Conservation (phyloP, 2,329 filamentous ascomycete genomes). For the Chrysoporthe deuterocubensis region DNA sequence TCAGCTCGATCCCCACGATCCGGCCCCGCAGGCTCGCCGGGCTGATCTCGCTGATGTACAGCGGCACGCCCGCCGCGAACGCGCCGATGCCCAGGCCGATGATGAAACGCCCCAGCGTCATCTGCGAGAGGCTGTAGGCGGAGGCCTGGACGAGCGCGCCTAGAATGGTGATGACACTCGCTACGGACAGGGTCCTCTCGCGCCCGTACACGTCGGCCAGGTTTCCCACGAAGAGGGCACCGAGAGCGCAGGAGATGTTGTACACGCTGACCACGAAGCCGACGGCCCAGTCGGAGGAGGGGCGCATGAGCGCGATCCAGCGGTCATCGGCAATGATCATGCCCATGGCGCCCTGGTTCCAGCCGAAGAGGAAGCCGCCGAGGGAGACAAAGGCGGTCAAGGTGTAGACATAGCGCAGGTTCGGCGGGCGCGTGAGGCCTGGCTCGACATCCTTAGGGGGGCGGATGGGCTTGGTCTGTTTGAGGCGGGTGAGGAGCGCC, state of each 20-base stretch:
- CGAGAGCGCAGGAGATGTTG: slow-evolving; percentile 38
- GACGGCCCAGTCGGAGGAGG: slow-evolving; percentile 37
- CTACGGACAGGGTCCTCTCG: slow-evolving; percentile 37
- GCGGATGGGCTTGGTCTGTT: slow-evolving; percentile 36
- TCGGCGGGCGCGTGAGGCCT: slow-evolving; percentile 31
- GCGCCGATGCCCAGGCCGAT: slow-evolving; percentile 38
- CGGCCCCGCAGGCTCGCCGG: slow-evolving; percentile 36
- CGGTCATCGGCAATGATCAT: slow-evolving; percentile 39
- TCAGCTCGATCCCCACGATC: slow-evolving; percentile 37
- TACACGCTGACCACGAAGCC: slow-evolving; percentile 39
- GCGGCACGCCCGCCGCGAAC: slow-evolving; percentile 38
- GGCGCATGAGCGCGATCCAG: slow-evolving; percentile 37
- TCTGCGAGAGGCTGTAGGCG: slow-evolving; percentile 26
- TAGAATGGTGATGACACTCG: slow-evolving; percentile 29
- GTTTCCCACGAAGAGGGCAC: slow-evolving; percentile 36
- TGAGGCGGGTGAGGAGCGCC: slow-evolving; percentile 28
- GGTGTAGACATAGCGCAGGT: slow-evolving; percentile 37
- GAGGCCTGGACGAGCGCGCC: slow-evolving; percentile 22
- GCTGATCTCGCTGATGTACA: slow-evolving; percentile 39
- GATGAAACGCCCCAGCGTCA: slow-evolving; percentile 36
- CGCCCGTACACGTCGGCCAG: slow-evolving; percentile 37
- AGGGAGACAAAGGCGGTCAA: slow-evolving; percentile 34
- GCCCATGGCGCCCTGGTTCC: slow-evolving; percentile 39
- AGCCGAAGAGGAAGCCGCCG: slow-evolving; percentile 39
- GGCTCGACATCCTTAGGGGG: slow-evolving; percentile 26